phyloP scores from a whole-genome alignment of 495 filamentous ascomycete genomes.

The Xylaria longipes region DNA sequence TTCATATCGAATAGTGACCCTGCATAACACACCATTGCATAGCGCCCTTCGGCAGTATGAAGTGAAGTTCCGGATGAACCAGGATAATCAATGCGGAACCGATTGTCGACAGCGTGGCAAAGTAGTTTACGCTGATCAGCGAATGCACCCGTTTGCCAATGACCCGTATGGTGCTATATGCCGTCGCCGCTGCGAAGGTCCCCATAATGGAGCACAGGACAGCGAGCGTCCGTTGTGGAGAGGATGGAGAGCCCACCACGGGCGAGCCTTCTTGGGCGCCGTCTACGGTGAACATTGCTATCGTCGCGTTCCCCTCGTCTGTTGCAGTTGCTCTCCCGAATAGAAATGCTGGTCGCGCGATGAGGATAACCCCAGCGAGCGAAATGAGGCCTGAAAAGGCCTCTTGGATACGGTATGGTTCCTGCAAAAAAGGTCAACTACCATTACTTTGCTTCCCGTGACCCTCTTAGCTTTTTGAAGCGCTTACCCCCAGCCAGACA shows the following conservation, averaged over 20 bases:
- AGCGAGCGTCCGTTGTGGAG: conserved; percentile 69
- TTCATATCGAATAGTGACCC: not conserved
- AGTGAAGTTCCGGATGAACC: conserved; percentile 54
- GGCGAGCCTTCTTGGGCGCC: conserved; percentile 31
- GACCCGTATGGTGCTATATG: conserved; percentile 77
- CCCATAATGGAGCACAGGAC: conserved; percentile 71
- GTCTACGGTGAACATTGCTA: conserved; percentile 38
- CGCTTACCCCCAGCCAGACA: conserved; percentile 50
- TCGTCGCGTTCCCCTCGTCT: not conserved
- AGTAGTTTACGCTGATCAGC: conserved; percentile 80
- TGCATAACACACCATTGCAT: conserved; percentile 63
- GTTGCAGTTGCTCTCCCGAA: conserved; percentile 35
- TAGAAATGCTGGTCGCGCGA: conserved; percentile 70
- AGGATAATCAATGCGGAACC: conserved; percentile 52
- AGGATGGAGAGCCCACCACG: conserved; percentile 50
- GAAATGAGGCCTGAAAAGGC: conserved; percentile 72
- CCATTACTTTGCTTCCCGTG: not conserved
- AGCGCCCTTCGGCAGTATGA: conserved; percentile 64
- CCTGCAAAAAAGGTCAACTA: conserved; percentile 37
- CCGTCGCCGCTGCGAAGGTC: conserved; percentile 71
- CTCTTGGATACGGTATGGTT: conserved; percentile 73
- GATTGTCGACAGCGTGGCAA: conserved; percentile 68
- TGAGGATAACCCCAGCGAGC: conserved; percentile 75
- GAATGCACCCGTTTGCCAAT: conserved; percentile 81
- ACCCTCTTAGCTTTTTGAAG: conserved; percentile 22